Evolutionary conservation across 129 eudicot genomes (phyloP).

Genomic region (Artemisia annua): DNA sequence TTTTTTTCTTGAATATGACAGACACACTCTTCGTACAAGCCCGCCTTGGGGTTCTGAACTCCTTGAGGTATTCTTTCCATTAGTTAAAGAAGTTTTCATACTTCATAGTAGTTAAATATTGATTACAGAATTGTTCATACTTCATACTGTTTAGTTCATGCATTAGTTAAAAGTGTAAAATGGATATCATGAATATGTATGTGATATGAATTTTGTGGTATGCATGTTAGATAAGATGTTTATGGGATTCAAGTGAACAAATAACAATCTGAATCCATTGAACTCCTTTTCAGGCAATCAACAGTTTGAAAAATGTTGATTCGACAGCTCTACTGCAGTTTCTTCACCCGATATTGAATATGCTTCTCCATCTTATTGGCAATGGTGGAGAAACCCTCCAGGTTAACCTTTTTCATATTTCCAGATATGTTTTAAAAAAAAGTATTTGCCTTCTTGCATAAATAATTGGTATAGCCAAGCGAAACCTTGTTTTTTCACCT

Average conservation of each 20-base stretch:
- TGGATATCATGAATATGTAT: neutral
- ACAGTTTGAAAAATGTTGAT: slow-evolving; percentile 97
- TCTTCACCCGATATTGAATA: slow-evolving; percentile 95
- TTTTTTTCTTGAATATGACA: slow-evolving; percentile 95
- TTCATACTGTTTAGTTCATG: too few relatives aligned
- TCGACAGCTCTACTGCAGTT: slow-evolving; percentile 97
- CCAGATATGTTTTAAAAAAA: neutral
- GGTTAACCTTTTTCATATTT: slow-evolving; percentile 46
- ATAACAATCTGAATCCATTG: slow-evolving; percentile 22
- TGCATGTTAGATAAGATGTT: slow-evolving; percentile 4
- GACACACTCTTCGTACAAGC: slow-evolving; percentile 96
- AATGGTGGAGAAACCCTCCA: slow-evolving; percentile 99
- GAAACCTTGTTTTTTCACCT: slow-evolving; percentile 18
- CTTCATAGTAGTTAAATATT: neutral
- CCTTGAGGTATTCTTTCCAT: slow-evolving; percentile 64
- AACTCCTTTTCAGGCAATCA: slow-evolving; percentile 75
- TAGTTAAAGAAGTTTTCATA: neutral
- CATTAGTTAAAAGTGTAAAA: neutral
- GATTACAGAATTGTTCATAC: too few relatives aligned
- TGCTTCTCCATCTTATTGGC: slow-evolving; percentile 99
- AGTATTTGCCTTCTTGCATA: neutral
- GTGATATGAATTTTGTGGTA: slow-evolving; percentile 1
- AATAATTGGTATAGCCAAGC: slow-evolving; percentile 16
- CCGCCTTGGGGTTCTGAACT: slow-evolving; percentile 99
- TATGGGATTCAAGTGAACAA: slow-evolving; percentile 19